Conservation (phyloP, 2,329 filamentous ascomycete genomes). For the Monilinia fructicola region DNA sequence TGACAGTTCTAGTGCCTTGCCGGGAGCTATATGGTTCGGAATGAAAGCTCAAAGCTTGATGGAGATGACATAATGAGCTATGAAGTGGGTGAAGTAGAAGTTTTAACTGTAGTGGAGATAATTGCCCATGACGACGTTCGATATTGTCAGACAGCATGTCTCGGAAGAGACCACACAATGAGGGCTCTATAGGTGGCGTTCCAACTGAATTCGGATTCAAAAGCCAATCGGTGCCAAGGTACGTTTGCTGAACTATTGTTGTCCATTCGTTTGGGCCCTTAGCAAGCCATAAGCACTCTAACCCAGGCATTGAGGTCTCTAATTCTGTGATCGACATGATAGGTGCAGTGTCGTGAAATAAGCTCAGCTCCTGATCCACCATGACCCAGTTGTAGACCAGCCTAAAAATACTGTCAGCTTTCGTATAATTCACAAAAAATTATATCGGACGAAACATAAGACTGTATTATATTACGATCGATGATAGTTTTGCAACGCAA, state of each 20-base stretch:
- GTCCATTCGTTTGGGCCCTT: constrained; percentile 60
- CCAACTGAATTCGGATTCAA: constrained; percentile 40
- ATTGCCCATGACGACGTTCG: constrained; percentile 46
- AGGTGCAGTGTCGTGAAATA: constrained; percentile 64
- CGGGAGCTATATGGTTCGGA: constrained; percentile 53
- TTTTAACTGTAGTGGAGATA: constrained; percentile 59
- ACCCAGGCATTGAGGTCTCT: constrained; percentile 59
- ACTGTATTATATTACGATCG: too few species aligned
- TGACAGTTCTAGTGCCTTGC: constrained; percentile 49
- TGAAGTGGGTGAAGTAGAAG: constrained; percentile 68
- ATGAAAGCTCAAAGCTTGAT: constrained; percentile 65
- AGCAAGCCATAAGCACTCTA: constrained; percentile 63
- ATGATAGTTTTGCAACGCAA: neutral
- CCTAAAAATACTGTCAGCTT: constrained; percentile 42
- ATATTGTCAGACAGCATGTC: constrained; percentile 66
- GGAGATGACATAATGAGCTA: constrained; percentile 61
- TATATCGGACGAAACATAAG: neutral
- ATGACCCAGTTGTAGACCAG: constrained; percentile 75
- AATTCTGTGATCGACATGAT: constrained; percentile 66
- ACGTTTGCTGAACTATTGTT: constrained; percentile 56
- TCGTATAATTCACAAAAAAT: neutral
- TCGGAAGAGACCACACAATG: constrained; percentile 64
- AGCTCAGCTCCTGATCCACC: constrained; percentile 68
- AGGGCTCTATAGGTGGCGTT: constrained; percentile 54
- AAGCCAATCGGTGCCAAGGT: constrained; percentile 50